phyloP scores from a whole-genome alignment of 1,284 basidiomycete species.

The Porphyrellus sp. region DNA sequence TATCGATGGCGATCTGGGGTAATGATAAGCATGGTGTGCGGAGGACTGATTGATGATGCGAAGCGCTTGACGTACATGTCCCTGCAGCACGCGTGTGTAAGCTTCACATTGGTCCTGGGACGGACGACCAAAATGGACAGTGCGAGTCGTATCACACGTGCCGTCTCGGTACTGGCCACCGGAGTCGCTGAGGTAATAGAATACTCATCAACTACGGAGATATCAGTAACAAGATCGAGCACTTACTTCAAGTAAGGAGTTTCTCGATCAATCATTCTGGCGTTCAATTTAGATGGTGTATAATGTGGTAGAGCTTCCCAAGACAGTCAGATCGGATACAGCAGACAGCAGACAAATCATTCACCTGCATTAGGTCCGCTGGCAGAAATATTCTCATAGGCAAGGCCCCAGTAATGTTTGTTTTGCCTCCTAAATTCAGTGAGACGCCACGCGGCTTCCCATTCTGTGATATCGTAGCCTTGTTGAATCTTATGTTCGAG shows the following conservation, averaged over 20 bases:
- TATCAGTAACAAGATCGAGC: conserved; percentile 8
- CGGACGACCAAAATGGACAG: conserved; percentile 84
- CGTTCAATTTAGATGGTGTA: conserved; percentile 69
- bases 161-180: conserved; percentile 89
- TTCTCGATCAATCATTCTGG: conserved; percentile 70
- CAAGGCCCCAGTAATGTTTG: conserved; percentile 82
- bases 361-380: conserved; percentile 80
- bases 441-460: conserved; percentile 83
- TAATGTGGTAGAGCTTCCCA: conserved; percentile 85
- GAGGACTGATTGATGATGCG: conserved; percentile 20
- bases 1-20: conserved; percentile 84
- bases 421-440: conserved; percentile 75
- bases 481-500: conserved; percentile 77
- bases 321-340: conserved; percentile 8
- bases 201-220: conserved; percentile 17
- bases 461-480: conserved; percentile 85
- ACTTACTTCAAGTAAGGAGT: conserved; percentile 88
- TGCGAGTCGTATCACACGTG: conserved; percentile 92
- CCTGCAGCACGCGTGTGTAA: conserved; percentile 93
- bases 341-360: conserved; percentile 13
- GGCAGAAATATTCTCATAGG: conserved; percentile 93
- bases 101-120: conserved; percentile 82
- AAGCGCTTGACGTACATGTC: conserved; percentile 66
- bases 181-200: conserved; percentile 61
- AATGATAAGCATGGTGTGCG: conserved; percentile 16